phyloP scores from a whole-genome alignment of 805 yeast species.

The Candida broadrunensis region DNA sequence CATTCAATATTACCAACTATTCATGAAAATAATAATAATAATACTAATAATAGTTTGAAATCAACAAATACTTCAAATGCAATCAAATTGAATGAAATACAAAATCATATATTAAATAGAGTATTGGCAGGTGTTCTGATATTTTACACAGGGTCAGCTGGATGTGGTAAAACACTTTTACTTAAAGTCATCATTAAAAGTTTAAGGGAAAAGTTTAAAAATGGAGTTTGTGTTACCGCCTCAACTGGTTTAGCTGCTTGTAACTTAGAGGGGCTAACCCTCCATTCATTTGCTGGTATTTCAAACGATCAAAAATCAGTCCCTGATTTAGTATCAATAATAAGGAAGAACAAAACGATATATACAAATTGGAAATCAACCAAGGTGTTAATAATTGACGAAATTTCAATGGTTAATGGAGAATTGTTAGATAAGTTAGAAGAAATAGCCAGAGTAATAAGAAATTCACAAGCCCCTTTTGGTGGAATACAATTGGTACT shows the following conservation, averaged over 20 bases:
- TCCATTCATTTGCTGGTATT: conserved; percentile 75
- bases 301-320: conserved; percentile 64
- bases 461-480: conserved; percentile 53
- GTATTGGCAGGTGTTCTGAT: conserved; percentile 65
- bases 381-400: conserved; percentile 69
- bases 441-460: conserved; percentile 51
- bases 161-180: conserved; percentile 95
- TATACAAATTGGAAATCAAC: conserved; percentile 52
- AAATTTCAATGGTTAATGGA: conserved; percentile 79
- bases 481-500: conserved; percentile 78
- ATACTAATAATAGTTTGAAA: neutral
- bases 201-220: conserved; percentile 43
- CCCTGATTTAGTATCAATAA: conserved; percentile 45
- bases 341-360: conserved; percentile 51
- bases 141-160: conserved; percentile 97
- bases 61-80: conserved; percentile 17
- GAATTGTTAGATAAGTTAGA: conserved; percentile 62
- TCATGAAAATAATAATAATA: no score
- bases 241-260: conserved; percentile 85
- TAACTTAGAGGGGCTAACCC: conserved; percentile 74
- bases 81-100: no score
- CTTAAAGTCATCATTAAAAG: conserved; percentile 59
- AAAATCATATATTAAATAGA: conserved; percentile 59
- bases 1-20: no score
- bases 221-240: conserved; percentile 72